Conservation (phyloP, 1,284 basidiomycete genomes). For the Lentinus polychrous region DNA sequence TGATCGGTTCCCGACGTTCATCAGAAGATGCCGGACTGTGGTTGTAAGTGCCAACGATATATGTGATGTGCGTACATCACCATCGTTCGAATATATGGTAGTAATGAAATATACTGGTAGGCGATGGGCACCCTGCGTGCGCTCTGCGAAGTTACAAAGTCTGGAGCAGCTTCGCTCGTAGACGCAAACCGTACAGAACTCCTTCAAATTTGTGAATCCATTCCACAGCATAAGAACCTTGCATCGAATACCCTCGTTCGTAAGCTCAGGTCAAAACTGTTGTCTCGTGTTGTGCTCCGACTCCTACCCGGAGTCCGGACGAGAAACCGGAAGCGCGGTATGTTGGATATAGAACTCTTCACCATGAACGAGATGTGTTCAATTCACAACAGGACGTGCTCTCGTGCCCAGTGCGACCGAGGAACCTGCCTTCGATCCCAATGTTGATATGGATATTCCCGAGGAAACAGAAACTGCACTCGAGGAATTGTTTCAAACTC, state of each 20-base stretch:
- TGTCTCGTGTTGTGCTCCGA: constrained; percentile 57
- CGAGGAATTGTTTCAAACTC: constrained; percentile 64
- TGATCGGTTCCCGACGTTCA: constrained; percentile 42
- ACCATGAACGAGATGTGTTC: background rate
- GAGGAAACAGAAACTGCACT: constrained; percentile 75
- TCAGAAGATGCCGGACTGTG: constrained; percentile 34
- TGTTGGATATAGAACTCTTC: constrained; percentile 6
- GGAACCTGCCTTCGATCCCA: constrained; percentile 15
- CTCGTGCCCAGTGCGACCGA: constrained; percentile 9
- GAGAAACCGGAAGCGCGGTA: constrained; percentile 35
- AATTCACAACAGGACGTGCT: constrained; percentile 12
- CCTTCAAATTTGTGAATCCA: constrained; percentile 34
- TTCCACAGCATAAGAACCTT: constrained; percentile 36
- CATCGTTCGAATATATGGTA: too few relatives aligned
- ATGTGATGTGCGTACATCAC: background rate
- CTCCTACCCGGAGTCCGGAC: constrained; percentile 45
- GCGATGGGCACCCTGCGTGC: constrained; percentile 69
- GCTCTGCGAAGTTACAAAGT: constrained; percentile 67
- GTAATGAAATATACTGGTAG: constrained; percentile 33
- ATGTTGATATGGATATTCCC: constrained; percentile 67
- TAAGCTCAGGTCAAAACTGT: constrained; percentile 60
- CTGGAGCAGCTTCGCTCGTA: constrained; percentile 52
- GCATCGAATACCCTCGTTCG: constrained; percentile 56
- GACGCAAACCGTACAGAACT: constrained; percentile 36
- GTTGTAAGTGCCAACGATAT: constrained; percentile 3